Conservation (phyloP, 1,284 basidiomycete genomes). For the Apiotrichum gamsii region DNA sequence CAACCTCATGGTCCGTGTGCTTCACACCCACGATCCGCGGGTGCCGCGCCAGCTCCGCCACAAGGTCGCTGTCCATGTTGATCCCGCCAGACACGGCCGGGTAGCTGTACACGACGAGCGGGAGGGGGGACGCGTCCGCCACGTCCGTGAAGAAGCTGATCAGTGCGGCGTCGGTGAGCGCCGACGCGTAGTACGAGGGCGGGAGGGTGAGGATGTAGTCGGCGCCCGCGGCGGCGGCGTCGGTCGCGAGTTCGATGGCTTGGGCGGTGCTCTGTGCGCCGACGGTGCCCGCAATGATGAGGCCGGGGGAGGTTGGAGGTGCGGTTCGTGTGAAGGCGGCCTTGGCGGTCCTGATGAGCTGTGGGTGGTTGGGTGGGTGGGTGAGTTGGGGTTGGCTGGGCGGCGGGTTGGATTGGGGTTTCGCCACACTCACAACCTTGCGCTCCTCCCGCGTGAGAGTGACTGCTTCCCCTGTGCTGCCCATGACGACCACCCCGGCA, state of each 20-base stretch:
- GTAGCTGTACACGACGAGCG: constrained; percentile 36
- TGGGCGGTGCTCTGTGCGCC: constrained; percentile 30
- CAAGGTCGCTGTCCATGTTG: constrained; percentile 32
- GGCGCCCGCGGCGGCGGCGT: constrained; percentile 27
- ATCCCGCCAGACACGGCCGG: constrained; percentile 34
- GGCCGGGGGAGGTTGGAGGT: constrained; percentile 8
- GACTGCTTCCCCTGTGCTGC: constrained; percentile 44
- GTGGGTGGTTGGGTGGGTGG: background rate
- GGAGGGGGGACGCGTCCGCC: constrained; percentile 30
- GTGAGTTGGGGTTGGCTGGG: background rate
- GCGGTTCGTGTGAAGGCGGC: constrained; percentile 18
- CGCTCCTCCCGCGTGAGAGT: constrained; percentile 32
- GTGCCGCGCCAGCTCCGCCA: constrained; percentile 26
- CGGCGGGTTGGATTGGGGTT: background rate
- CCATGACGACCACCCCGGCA: constrained; percentile 38
- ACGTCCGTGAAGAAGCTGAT: constrained; percentile 29
- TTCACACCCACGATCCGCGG: constrained; percentile 39
- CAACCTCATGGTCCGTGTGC: constrained; percentile 42
- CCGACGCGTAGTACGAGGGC: constrained; percentile 28
- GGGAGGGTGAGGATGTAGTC: constrained; percentile 31
- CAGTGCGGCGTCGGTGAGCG: constrained; percentile 23
- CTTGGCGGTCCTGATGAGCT: constrained; percentile 30
- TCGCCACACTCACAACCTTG: constrained; percentile 20
- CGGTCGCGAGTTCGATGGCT: constrained; percentile 20
- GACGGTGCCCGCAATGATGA: constrained; percentile 30